A percentile compares a stretch with the other conserved stretches of the same genome.
phyloP scores from a whole-genome alignment of 495 filamentous ascomycete genomes.

The Penicillium canescens region DNA sequence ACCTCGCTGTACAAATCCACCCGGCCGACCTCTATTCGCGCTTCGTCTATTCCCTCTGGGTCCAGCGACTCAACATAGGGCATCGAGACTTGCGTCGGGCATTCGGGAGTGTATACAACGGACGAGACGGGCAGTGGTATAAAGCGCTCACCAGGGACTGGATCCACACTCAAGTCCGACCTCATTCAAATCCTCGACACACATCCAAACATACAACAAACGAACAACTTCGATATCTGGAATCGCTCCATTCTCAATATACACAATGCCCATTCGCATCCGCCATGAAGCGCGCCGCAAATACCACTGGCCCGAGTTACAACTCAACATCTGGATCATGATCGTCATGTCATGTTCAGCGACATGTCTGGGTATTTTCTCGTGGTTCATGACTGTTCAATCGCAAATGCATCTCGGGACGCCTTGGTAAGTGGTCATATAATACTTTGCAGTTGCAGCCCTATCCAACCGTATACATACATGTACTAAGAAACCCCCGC shows the following conservation, averaged over 20 bases:
- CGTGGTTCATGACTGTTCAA: conserved; percentile 81
- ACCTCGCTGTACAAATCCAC: conserved; percentile 2
- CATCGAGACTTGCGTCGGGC: conserved; percentile 2
- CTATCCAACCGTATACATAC: no score
- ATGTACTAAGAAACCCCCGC: conserved; percentile 6
- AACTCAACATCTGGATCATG: conserved; percentile 91
- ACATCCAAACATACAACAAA: not conserved
- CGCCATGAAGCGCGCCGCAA: conserved; percentile 50
- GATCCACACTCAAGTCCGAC: not conserved
- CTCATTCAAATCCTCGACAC: not conserved
- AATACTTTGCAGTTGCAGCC: not conserved
- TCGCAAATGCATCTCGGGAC: conserved; percentile 64
- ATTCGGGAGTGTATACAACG: not conserved
- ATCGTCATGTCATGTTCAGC: conserved; percentile 78
- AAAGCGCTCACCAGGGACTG: not conserved
- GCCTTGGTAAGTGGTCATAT: conserved; percentile 68
- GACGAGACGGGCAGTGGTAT: not conserved
- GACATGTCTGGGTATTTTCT: conserved; percentile 83
- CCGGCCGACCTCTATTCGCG: not conserved
- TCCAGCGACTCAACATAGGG: conserved; percentile 2
- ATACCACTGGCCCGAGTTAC: conserved; percentile 93
- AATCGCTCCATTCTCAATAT: not conserved
- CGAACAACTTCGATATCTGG: not conserved
- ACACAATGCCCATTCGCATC: conserved; percentile 23
- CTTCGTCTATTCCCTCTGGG: not conserved